Conservation (phyloP, 495 filamentous ascomycete species). For the Penicillium daleae region DNA sequence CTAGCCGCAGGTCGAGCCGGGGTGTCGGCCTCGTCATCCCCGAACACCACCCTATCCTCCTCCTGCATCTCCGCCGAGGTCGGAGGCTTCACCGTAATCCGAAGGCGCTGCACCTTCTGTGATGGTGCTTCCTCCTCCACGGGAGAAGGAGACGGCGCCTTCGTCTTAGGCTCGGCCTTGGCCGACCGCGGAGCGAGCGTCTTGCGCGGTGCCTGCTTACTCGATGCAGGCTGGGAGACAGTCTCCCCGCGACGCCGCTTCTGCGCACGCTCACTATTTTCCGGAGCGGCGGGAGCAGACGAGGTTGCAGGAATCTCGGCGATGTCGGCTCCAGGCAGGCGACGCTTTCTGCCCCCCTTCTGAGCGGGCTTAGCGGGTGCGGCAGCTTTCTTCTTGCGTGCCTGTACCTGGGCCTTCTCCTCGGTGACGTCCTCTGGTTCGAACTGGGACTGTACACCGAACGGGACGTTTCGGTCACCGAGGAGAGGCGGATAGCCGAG, state of each 20-base stretch:
- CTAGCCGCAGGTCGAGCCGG: background rate
- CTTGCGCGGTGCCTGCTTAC: background rate
- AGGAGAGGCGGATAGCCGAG: conserved; percentile 47
- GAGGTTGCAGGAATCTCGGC: background rate
- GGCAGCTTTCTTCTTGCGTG: background rate
- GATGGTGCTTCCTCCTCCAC: conserved; percentile 9
- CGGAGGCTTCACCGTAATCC: conserved; percentile 23
- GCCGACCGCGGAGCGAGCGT: conserved; percentile 3
- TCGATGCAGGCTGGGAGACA: conserved; percentile 5
- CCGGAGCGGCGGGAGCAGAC: background rate
- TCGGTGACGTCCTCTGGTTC: conserved; percentile 21
- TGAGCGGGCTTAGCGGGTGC: conserved; percentile 12
- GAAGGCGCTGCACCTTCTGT: conserved; percentile 22
- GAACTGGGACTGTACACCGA: conserved; percentile 12
- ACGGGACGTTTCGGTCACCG: conserved; percentile 45
- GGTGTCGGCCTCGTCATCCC: background rate
- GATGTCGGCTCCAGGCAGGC: background rate
- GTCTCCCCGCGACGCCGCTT: conserved; percentile 7
- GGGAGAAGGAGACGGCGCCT: conserved; percentile 2
- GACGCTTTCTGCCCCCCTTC: conserved; percentile 14
- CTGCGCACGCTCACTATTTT: background rate
- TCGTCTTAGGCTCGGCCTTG: conserved; percentile 12
- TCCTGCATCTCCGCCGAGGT: conserved; percentile 9
- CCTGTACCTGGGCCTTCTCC: conserved; percentile 16
- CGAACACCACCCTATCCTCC: background rate